Conservation (phyloP, 2,329 filamentous ascomycete genomes). For the Lachnellula hyalina region DNA sequence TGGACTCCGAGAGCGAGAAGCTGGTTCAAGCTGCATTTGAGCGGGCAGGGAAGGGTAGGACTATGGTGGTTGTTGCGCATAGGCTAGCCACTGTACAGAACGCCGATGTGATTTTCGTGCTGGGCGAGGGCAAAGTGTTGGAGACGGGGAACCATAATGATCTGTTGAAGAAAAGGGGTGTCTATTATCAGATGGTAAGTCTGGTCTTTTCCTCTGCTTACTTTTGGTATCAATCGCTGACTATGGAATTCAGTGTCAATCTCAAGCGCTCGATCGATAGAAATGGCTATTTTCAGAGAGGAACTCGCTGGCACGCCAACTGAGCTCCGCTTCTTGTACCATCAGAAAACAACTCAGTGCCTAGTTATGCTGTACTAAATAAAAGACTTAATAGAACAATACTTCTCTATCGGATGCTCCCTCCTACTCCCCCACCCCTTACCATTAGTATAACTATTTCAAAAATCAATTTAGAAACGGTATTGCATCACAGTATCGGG, state of each 20-base stretch:
- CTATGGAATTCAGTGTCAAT: constrained; percentile 20
- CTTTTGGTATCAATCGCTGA: neutral
- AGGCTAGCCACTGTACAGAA: constrained; percentile 72
- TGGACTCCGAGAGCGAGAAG: constrained; percentile 53
- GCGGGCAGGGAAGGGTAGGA: constrained; percentile 55
- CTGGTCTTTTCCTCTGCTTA: neutral
- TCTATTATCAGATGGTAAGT: constrained; percentile 30
- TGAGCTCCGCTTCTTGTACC: too few species aligned
- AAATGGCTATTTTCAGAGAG: too few species aligned
- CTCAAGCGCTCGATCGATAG: constrained; percentile 25
- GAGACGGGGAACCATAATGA: constrained; percentile 25
- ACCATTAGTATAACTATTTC: too few species aligned
- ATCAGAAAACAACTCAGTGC: too few species aligned
- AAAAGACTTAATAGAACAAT: too few species aligned
- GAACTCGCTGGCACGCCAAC: too few species aligned
- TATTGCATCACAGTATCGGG: too few species aligned
- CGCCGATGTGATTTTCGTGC: constrained; percentile 38
- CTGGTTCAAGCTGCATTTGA: constrained; percentile 63
- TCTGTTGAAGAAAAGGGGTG: constrained; percentile 22
- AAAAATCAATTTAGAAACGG: too few species aligned
- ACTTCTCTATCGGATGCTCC: too few species aligned
- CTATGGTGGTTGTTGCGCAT: constrained; percentile 75
- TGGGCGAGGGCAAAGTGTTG: constrained; percentile 26
- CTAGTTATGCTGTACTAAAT: too few species aligned
- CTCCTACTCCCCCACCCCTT: too few species aligned